These are phyloP conservation scores for Puccinia hordei DNA, from an alignment of 1,284 basidiomycete species.

Conservation along the genomic window DNA sequence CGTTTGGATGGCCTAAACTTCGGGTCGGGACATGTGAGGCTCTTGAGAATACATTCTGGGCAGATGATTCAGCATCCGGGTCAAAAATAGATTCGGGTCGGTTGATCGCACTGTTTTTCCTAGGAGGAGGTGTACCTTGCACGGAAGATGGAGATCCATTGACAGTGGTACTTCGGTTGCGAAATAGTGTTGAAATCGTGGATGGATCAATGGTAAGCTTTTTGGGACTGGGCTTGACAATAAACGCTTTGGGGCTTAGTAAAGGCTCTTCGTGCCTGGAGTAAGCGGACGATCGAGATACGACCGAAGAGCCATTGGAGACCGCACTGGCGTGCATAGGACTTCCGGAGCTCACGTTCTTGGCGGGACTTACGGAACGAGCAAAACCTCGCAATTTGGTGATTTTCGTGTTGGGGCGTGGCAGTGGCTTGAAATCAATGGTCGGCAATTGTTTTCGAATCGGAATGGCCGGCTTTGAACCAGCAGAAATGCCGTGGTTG, in stretches of 20 bases:
- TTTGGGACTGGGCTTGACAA: conserved; percentile 48
- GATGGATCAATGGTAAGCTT: conserved; percentile 49
- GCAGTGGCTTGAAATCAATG: conserved; percentile 50
- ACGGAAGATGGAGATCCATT: conserved; percentile 40
- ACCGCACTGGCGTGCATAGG: conserved; percentile 13
- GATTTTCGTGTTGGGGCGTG: conserved; percentile 49
- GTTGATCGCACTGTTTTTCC: conserved; percentile 22
- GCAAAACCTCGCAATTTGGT: conserved; percentile 49
- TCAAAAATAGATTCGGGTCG: conserved; percentile 37
- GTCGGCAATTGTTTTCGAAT: conserved; percentile 46
- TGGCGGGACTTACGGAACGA: conserved; percentile 46
- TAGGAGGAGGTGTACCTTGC: conserved; percentile 32
- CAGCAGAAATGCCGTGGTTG: conserved; percentile 37
- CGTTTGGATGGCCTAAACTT: neutral
- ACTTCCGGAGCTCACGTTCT: conserved; percentile 24
- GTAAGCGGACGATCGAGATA: conserved; percentile 49
- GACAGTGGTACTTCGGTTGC: conserved; percentile 41
- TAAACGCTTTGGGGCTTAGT: conserved; percentile 49
- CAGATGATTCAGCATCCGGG: conserved; percentile 46
- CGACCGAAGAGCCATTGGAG: conserved; percentile 29
- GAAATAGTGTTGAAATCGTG: conserved; percentile 42
- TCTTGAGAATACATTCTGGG: conserved; percentile 39
- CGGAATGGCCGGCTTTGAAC: conserved; percentile 47
- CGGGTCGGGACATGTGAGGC: conserved; percentile 6
- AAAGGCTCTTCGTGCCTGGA: conserved; percentile 40